These are phyloP conservation scores for Termitomyces eurrhizus DNA, from an alignment of 768 basidiomycete species.

Conservation along the genomic window DNA sequence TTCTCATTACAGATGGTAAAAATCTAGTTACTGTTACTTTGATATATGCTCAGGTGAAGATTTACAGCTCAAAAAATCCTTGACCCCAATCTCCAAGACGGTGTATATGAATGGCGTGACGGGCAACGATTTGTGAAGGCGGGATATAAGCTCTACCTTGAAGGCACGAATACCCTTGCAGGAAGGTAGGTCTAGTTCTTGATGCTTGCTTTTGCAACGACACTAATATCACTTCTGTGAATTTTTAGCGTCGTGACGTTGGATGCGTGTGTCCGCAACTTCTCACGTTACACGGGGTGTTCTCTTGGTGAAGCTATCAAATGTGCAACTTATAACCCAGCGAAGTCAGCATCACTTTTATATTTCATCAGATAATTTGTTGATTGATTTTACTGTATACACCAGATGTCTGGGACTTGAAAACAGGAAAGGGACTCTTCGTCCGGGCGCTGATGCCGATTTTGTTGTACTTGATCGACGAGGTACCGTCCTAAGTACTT, in stretches of 20 bases:
- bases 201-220: not conserved
- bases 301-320: conserved; percentile 80
- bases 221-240: not conserved
- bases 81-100: conserved; percentile 81
- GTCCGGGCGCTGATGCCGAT: conserved; percentile 85
- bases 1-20: conserved; percentile 86
- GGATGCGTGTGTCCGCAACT: conserved; percentile 83
- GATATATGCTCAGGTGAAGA: not conserved
- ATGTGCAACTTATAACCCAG: conserved; percentile 84
- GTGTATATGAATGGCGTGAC: conserved; percentile 85
- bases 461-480: conserved; percentile 68
- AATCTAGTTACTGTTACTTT: not conserved
- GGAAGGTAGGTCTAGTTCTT: conserved; percentile 55
- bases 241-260: conserved; percentile 67
- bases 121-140: conserved; percentile 77
- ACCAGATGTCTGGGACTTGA: conserved; percentile 73
- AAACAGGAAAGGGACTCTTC: conserved; percentile 74
- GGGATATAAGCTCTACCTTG: conserved; percentile 75
- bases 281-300: conserved; percentile 79
- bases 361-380: not conserved
- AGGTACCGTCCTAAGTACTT: conserved; percentile 66
- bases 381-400: not conserved
- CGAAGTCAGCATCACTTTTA: conserved; percentile 44
- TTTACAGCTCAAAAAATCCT: conserved; percentile 75
- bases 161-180: conserved; percentile 84